phyloP scores from a whole-genome alignment of 2,329 filamentous ascomycete species.

The Claviceps lovelessii region DNA sequence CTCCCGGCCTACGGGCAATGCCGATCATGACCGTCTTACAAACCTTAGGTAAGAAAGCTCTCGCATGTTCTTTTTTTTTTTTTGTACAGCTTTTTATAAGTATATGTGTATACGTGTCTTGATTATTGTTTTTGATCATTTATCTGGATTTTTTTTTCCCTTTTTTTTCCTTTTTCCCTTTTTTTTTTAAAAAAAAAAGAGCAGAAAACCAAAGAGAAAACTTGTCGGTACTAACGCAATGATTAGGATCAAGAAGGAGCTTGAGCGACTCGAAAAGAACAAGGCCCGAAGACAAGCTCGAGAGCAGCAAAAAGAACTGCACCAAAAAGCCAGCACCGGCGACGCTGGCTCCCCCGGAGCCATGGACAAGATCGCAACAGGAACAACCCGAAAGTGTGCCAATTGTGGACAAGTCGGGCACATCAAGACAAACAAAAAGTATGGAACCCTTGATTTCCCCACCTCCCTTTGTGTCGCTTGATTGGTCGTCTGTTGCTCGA shows the following conservation, averaged over 20 bases:
- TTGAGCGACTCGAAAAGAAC: constrained; percentile 77
- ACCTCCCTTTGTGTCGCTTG: constrained; percentile 16
- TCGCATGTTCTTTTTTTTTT: too few species aligned
- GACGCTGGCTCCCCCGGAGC: constrained; percentile 37
- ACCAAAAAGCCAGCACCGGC: constrained; percentile 29
- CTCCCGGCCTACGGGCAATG: constrained; percentile 34
- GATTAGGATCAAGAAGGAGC: constrained; percentile 41
- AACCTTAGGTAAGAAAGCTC: constrained; percentile 22
- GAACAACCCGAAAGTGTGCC: constrained; percentile 83
- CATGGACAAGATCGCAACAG: constrained; percentile 39
- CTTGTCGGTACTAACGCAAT: neutral
- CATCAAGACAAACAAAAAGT: constrained; percentile 99
- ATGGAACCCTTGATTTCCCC: constrained; percentile 24
- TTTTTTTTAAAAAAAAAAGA: too few species aligned
- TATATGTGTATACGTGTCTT: too few species aligned
- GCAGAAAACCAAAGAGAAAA: too few species aligned
- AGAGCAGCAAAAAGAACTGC: constrained; percentile 69
- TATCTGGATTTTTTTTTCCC: too few species aligned
- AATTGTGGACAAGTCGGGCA: constrained; percentile 95
- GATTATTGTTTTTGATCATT: neutral
- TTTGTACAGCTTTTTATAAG: too few species aligned
- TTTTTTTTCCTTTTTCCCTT: too few species aligned
- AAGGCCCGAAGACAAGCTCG: constrained; percentile 78
- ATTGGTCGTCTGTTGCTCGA: constrained; percentile 17
- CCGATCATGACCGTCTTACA: constrained; percentile 35